phyloP scores from a whole-genome alignment of 2,329 filamentous ascomycete genomes.

The Raffaelea albimanens region DNA sequence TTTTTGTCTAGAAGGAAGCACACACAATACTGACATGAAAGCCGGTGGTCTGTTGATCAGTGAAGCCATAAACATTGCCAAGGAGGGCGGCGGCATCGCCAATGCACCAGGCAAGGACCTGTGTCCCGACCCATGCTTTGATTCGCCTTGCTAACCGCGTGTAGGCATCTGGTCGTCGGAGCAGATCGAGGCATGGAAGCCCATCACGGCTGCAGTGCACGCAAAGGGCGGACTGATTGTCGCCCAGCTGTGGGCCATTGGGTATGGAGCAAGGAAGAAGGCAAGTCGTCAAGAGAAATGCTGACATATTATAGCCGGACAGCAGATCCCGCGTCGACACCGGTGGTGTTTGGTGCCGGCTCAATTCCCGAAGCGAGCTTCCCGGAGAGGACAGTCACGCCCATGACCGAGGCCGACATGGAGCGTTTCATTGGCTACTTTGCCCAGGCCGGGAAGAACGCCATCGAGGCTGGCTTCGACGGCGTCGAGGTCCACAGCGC shows the following conservation, averaged over 20 bases:
- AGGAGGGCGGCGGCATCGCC: not conserved
- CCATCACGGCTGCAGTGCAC: slow-evolving; percentile 6
- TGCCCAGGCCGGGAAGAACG: slow-evolving; percentile 40
- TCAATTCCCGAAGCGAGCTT: slow-evolving; percentile 21
- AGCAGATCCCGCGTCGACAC: slow-evolving; percentile 22
- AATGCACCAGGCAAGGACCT: not conserved
- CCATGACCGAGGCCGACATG: slow-evolving; percentile 59
- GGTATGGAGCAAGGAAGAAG: slow-evolving; percentile 14
- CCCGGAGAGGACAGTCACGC: slow-evolving; percentile 25
- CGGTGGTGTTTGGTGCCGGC: slow-evolving; percentile 28
- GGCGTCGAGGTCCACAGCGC: slow-evolving; percentile 67
- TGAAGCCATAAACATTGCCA: slow-evolving; percentile 32
- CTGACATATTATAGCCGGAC: slow-evolving; percentile 17
- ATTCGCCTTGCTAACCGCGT: slow-evolving; percentile 31
- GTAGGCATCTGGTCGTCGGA: slow-evolving; percentile 15
- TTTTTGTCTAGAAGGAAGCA: no score
- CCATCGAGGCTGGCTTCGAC: slow-evolving; percentile 57
- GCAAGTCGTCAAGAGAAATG: no score
- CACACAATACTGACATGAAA: not conserved
- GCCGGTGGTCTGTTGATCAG: slow-evolving; percentile 24
- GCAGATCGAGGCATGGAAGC: slow-evolving; percentile 3
- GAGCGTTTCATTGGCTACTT: slow-evolving; percentile 51
- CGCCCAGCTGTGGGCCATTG: slow-evolving; percentile 40
- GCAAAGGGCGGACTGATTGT: slow-evolving; percentile 4
- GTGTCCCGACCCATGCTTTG: not conserved